Evolutionary conservation across 2,329 filamentous ascomycete genomes (phyloP).

Genomic region (Diaporthe longicolla): DNA sequence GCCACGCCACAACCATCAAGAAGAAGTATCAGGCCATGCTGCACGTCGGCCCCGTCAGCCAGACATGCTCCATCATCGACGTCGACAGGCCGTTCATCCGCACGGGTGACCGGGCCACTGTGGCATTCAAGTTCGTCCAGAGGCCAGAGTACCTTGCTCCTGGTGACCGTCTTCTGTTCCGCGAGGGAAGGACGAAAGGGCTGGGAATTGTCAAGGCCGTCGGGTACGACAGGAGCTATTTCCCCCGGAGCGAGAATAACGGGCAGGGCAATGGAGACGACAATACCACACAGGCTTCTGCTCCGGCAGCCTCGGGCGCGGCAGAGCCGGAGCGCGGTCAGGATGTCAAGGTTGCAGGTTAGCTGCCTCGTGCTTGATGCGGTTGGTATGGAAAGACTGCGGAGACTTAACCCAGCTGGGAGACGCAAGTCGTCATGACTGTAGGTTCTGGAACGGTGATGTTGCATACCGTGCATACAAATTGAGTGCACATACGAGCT

Average conservation of each 20-base stretch:
- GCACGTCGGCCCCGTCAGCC: conserved; percentile 93
- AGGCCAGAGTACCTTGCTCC: conserved; percentile 91
- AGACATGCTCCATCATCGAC: conserved; percentile 97
- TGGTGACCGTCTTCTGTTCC: conserved; percentile 91
- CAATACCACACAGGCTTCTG: not conserved
- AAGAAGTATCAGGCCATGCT: conserved; percentile 98
- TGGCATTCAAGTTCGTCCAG: conserved; percentile 96
- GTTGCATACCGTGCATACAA: not conserved
- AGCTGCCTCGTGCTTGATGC: not conserved
- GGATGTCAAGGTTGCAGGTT: conserved; percentile 15
- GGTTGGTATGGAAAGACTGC: not conserved
- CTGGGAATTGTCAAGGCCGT: conserved; percentile 93
- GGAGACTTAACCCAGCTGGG: not conserved
- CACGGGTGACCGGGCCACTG: conserved; percentile 92
- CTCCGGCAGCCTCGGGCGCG: not conserved
- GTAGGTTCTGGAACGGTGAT: not conserved
- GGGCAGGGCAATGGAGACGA: not conserved
- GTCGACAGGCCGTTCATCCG: conserved; percentile 96
- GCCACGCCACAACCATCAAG: conserved; percentile 97
- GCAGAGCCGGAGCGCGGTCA: not conserved
- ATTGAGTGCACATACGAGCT: conserved; percentile 6
- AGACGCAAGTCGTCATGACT: too few species aligned
- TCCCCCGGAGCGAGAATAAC: conserved; percentile 24
- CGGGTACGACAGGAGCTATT: conserved; percentile 79
- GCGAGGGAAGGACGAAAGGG: conserved; percentile 95